Evolutionary conservation across 345 rosid genomes (phyloP).

Genomic region (Eucalyptus regnans): DNA sequence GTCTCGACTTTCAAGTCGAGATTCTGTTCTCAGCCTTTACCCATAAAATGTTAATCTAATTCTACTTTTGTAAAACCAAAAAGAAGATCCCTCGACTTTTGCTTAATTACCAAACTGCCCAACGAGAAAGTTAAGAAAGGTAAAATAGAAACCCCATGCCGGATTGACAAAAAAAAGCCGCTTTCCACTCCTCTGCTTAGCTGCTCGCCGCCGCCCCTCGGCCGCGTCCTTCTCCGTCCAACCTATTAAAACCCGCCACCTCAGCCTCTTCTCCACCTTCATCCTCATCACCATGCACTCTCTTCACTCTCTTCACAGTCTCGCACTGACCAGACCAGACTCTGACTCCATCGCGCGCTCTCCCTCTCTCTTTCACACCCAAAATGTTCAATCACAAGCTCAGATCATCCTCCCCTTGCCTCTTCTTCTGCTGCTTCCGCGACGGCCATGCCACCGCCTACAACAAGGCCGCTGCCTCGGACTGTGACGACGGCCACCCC

Average conservation of each 20-base stretch:
- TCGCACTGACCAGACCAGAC: neutral
- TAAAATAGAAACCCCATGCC: neutral
- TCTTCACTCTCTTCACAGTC: neutral
- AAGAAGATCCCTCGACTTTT: neutral
- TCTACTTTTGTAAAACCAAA: neutral
- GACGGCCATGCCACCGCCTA: neutral
- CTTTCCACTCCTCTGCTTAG: too few species aligned
- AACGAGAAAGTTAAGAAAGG: neutral
- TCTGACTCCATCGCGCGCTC: neutral
- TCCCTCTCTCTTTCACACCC: neutral
- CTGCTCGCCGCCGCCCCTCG: too few species aligned
- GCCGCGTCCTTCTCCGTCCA: too few species aligned
- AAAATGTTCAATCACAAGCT: neutral
- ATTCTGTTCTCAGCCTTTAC: too few species aligned
- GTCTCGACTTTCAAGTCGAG: neutral
- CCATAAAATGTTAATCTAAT: neutral
- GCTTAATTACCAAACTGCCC: neutral
- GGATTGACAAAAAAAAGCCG: neutral
- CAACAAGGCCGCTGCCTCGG: neutral
- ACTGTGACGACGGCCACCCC: rapidly evolving
- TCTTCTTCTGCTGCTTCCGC: neutral
- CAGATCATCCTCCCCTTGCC: neutral
- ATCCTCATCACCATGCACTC: neutral
- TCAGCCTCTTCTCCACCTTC: neutral
- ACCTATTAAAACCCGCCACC: neutral